Base-by-base conservation (phyloP, 2,329 filamentous ascomycete genomes). In the Diaporthe australafricana region DNA sequence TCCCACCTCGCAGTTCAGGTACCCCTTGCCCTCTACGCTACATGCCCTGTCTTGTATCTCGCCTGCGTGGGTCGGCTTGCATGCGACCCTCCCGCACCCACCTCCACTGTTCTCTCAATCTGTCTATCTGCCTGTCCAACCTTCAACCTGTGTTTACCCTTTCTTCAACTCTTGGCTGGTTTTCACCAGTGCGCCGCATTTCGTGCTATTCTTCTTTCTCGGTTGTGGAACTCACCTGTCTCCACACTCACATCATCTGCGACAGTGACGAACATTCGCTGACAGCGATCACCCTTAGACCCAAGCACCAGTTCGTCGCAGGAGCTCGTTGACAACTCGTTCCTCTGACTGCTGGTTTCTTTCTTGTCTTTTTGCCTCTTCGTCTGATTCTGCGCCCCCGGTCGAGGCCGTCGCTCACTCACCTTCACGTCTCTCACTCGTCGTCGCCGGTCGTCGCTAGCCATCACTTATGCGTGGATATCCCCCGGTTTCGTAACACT, bases 1-100 rank as follows among this genome's bases (percentile, higher is more conserved):
- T 80, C 77, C 75, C 75, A 79, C 78, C 76, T 77, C 76, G 76
- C 78, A 79, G 77, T 77, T 77, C 75, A 78, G 75, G 75, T 76
- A 70, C 77, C 75, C 76, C 78, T 76, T 76, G 77, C 74, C 75
- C 72, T 75, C 68, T 72, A 74, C 73, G 60, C 60, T 65, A 50
- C 45, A 25, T 75, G 73, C 68, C 74, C 75, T 75, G 73, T 65
- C 72, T 70, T 62, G 70, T 73, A 72, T 66, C 74, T 73, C 70
- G 71, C 48, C 62, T 63, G 62, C 62, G 56, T 60, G 70, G 68
- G 70, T 55, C 69, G 42, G 52, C 55, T 70, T 47, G 68, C 68
- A 71, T 70, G 74, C 67, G 71, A 62, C 71, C 70, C 68, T 75
- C 73, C 70, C 74, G 70, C 69, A 66, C 67, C 74, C 65, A 60